Evolutionary conservation across 1,284 basidiomycete genomes (phyloP).

Genomic region (Tilletia walkeri): DNA sequence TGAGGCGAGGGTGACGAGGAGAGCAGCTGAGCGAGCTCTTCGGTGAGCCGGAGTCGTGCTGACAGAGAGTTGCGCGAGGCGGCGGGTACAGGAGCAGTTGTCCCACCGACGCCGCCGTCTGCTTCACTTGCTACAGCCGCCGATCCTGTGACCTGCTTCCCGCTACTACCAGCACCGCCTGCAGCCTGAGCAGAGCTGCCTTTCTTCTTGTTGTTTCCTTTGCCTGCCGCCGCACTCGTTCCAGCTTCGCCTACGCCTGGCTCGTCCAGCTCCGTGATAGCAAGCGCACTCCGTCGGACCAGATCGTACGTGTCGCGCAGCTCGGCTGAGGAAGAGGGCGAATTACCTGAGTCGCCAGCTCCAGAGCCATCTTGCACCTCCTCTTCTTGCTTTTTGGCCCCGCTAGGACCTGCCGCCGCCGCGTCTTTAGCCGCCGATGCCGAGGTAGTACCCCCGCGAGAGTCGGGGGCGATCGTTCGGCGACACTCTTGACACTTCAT

Average conservation of each 20-base stretch:
- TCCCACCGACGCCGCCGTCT: background rate
- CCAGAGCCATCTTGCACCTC: background rate
- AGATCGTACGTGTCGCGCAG: slow-evolving; percentile 5
- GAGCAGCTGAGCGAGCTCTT: slow-evolving; percentile 16
- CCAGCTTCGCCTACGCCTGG: background rate
- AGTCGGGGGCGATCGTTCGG: background rate
- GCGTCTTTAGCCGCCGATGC: too few relatives aligned
- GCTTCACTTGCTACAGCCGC: background rate
- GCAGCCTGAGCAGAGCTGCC: background rate
- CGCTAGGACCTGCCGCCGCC: too few relatives aligned
- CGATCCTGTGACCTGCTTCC: too few relatives aligned
- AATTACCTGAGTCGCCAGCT: background rate
- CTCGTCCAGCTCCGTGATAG: background rate
- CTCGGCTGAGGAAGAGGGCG: slow-evolving; percentile 9
- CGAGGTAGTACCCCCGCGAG: background rate
- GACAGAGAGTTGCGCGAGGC: slow-evolving; percentile 12
- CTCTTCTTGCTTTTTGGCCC: too few relatives aligned
- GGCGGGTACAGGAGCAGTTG: background rate
- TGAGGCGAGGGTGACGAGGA: slow-evolving; percentile 11
- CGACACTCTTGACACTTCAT: slow-evolving; percentile 17
- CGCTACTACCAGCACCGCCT: background rate
- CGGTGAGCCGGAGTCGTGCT: slow-evolving; percentile 6
- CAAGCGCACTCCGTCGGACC: slow-evolving; percentile 2
- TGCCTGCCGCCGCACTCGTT: background rate
- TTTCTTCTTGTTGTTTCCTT: background rate